Evolutionary conservation across 768 basidiomycete genomes (phyloP).

Genomic region (Cyclocybe aegerita): DNA sequence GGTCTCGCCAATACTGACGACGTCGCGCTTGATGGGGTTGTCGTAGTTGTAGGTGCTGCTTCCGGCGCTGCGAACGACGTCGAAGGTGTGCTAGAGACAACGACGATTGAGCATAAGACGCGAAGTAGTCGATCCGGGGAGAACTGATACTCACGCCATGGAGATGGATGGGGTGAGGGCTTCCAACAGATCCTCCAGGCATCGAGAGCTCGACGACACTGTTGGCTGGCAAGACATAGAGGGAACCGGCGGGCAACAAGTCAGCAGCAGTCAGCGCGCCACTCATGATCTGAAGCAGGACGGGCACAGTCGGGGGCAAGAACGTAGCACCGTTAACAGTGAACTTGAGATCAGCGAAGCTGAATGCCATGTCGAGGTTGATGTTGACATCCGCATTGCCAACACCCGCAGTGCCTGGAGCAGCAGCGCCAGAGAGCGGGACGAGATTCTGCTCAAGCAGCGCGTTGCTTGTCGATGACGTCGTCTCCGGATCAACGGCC

Average conservation of each 20-base stretch:
- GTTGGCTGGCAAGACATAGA: constrained; percentile 35
- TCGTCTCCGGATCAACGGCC: constrained; percentile 37
- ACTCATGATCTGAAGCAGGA: constrained; percentile 16
- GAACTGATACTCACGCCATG: constrained; percentile 34
- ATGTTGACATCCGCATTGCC: constrained; percentile 41
- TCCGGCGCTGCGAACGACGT: constrained; percentile 37
- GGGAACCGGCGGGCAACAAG: constrained; percentile 30
- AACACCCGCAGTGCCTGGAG: constrained; percentile 26
- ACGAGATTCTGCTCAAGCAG: constrained; percentile 39
- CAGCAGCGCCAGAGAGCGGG: constrained; percentile 22
- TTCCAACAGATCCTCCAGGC: constrained; percentile 18
- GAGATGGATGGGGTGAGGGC: constrained; percentile 41
- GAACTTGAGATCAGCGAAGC: constrained; percentile 10
- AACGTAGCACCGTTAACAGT: constrained; percentile 3
- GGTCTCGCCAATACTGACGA: constrained; percentile 37
- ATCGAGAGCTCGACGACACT: constrained; percentile 36
- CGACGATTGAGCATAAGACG: constrained; percentile 16
- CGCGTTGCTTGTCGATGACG: constrained; percentile 16
- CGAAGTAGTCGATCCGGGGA: not conserved
- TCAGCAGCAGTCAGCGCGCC: constrained; percentile 12
- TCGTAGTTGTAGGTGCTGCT: constrained; percentile 32
- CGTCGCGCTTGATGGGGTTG: constrained; percentile 57
- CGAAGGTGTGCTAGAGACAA: constrained; percentile 33
- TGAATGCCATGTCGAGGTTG: constrained; percentile 27
- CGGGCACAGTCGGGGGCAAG: constrained; percentile 9